Conservation (phyloP, 768 basidiomycete species). For the Lyophyllum atratum region DNA sequence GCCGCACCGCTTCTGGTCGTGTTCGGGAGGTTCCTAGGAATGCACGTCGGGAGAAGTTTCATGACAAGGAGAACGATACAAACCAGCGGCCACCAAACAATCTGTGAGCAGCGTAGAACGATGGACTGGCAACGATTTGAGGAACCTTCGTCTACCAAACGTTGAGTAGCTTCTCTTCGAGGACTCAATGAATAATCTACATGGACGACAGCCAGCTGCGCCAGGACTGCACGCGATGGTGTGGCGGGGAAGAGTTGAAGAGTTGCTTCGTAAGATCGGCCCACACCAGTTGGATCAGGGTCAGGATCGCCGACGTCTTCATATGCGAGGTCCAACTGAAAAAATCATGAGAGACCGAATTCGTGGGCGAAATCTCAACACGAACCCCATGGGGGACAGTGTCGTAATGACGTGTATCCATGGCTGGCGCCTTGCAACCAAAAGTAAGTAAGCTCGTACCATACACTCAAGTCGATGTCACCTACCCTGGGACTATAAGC, state of each 20-base stretch:
- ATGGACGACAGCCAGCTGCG: conserved; percentile 30
- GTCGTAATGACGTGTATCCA: conserved; percentile 41
- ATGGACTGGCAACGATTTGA: conserved; percentile 34
- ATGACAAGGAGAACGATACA: background rate
- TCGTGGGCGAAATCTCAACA: background rate
- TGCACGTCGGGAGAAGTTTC: background rate
- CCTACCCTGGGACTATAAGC: conserved; percentile 37
- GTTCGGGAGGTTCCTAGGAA: conserved; percentile 31
- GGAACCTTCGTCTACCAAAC: conserved; percentile 29
- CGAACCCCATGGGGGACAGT: conserved; percentile 36
- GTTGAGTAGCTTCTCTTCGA: background rate
- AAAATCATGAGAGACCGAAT: background rate
- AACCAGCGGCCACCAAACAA: conserved; percentile 40
- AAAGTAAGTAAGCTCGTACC: background rate
- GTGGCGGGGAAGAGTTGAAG: conserved; percentile 36
- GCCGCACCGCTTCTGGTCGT: conserved; percentile 30
- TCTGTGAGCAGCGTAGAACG: conserved; percentile 36
- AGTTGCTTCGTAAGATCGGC: conserved; percentile 36
- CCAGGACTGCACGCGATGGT: conserved; percentile 29
- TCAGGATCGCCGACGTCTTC: conserved; percentile 41
- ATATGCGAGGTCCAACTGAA: conserved; percentile 37
- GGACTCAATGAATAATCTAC: conserved; percentile 17
- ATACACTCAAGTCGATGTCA: background rate
- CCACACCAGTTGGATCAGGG: conserved; percentile 36
- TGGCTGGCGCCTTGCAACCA: conserved; percentile 27